These are phyloP conservation scores for Ascochyta viciae-villosae DNA, from an alignment of 2,329 filamentous ascomycete genomes.

Conservation along the genomic window DNA sequence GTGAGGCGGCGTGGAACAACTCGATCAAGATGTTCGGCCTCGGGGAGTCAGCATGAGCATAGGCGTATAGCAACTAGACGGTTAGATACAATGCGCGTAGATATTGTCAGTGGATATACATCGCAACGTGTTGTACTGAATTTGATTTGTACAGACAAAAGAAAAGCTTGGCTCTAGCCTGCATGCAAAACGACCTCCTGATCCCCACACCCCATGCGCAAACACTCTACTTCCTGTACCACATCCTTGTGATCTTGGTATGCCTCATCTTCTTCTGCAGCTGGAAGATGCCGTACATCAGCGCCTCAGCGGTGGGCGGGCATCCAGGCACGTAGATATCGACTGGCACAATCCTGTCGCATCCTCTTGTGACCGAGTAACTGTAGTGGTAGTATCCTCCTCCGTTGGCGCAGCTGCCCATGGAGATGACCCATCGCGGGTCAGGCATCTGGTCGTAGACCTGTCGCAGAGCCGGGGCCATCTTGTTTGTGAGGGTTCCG, in stretches of 20 bases:
- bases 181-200: constrained; percentile 29
- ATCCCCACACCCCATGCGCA: constrained; percentile 18
- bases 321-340: constrained; percentile 85
- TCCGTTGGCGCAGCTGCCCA: constrained; percentile 85
- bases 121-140: constrained; percentile 6
- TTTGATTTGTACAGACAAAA: constrained; percentile 33
- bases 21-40: constrained; percentile 51
- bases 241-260: constrained; percentile 63
- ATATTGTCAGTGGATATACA: neutral
- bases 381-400: constrained; percentile 89
- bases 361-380: constrained; percentile 79
- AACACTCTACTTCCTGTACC: constrained; percentile 60
- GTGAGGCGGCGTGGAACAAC: constrained; percentile 67
- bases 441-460: constrained; percentile 97
- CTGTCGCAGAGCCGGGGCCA: constrained; percentile 88
- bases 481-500: constrained; percentile 93
- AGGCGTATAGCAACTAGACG: neutral
- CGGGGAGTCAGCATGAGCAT: constrained; percentile 34
- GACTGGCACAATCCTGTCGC: constrained; percentile 81
- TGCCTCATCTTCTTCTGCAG: constrained; percentile 79
- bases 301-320: constrained; percentile 62
- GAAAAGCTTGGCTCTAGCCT: constrained; percentile 22
- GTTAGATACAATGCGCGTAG: neutral
- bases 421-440: constrained; percentile 84
- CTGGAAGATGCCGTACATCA: constrained; percentile 73